These are phyloP conservation scores for Candida endomychidarum DNA, from an alignment of 805 yeast genomes.

Conservation along the genomic window DNA sequence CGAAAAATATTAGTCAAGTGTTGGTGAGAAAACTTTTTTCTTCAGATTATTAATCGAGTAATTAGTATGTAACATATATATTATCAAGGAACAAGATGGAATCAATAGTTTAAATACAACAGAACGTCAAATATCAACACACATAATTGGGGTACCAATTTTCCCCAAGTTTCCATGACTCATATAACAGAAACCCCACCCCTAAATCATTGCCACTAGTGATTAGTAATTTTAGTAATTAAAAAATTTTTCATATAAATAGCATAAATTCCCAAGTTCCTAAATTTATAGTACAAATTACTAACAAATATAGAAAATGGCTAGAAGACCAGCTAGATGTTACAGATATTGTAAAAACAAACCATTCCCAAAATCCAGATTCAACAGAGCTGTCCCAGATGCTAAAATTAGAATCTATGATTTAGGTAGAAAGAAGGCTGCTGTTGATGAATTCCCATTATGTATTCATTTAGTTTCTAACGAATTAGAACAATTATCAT, in stretches of 20 bases:
- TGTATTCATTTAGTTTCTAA: conserved; percentile 99
- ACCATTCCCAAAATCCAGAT: conserved; percentile 99
- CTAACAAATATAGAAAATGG: conserved; percentile 64
- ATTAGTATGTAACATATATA: background rate
- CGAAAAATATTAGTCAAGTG: background rate
- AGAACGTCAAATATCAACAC: background rate
- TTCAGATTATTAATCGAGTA: conserved; percentile 3
- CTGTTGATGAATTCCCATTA: conserved; percentile 99
- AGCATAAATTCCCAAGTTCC: background rate
- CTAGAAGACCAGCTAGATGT: conserved; percentile 99
- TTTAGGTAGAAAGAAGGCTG: conserved; percentile 99
- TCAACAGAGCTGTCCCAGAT: conserved; percentile 99
- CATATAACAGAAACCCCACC: too few relatives aligned
- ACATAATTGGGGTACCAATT: background rate
- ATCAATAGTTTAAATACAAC: background rate
- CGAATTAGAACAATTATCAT: conserved; percentile 98
- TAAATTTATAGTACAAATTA: too few relatives aligned
- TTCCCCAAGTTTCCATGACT: too few relatives aligned
- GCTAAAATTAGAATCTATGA: conserved; percentile 99
- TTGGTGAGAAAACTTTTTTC: conserved; percentile 4
- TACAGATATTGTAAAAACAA: conserved; percentile 99
- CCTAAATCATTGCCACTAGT: too few relatives aligned
- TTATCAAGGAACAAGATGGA: background rate
- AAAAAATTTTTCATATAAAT: conserved; percentile 3
- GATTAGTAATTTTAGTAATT: conserved; percentile 6